phyloP scores from a whole-genome alignment of 2,329 filamentous ascomycete species.

The Hypoxylon rubiginosum region DNA sequence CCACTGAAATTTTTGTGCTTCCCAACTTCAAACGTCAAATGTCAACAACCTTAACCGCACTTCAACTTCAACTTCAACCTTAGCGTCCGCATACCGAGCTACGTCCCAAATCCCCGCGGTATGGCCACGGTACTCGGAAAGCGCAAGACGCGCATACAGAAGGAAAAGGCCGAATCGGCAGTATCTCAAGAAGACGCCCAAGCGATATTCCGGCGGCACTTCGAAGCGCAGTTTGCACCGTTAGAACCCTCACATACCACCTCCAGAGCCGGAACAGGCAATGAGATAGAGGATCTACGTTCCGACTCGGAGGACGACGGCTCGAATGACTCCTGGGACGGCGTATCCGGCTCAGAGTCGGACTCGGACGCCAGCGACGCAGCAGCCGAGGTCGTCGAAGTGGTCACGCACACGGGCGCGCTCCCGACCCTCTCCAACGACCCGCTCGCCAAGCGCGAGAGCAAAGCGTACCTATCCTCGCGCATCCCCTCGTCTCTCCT shows the following conservation, averaged over 20 bases:
- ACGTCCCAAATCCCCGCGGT: slow-evolving; percentile 1
- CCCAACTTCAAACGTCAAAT: slow-evolving; percentile 18
- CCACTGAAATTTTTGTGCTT: slow-evolving; percentile 34
- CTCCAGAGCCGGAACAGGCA: slow-evolving; percentile 41
- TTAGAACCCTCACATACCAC: slow-evolving; percentile 56
- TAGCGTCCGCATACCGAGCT: neutral
- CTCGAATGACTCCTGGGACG: slow-evolving; percentile 67
- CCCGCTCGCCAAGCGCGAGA: slow-evolving; percentile 74
- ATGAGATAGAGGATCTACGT: slow-evolving; percentile 54
- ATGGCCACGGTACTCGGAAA: slow-evolving; percentile 65
- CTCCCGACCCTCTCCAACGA: slow-evolving; percentile 54
- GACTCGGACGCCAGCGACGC: slow-evolving; percentile 44
- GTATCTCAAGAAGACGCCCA: slow-evolving; percentile 69
- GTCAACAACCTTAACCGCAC: slow-evolving; percentile 2
- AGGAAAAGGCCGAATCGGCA: slow-evolving; percentile 46
- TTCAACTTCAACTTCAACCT: slow-evolving; percentile 8
- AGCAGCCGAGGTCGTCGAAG: slow-evolving; percentile 61
- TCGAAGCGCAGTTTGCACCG: slow-evolving; percentile 89
- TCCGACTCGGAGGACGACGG: slow-evolving; percentile 43
- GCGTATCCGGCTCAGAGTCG: slow-evolving; percentile 67
- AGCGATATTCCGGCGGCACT: slow-evolving; percentile 84
- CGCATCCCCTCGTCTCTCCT: slow-evolving; percentile 58
- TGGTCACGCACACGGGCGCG: slow-evolving; percentile 70
- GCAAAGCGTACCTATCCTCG: slow-evolving; percentile 77
- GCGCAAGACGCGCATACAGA: slow-evolving; percentile 58